Percentiles rank a stretch among this genome's conserved stretches.
phyloP scores from a whole-genome alignment of 1,284 basidiomycete species.

The Sanghuangporus sanghuang region DNA sequence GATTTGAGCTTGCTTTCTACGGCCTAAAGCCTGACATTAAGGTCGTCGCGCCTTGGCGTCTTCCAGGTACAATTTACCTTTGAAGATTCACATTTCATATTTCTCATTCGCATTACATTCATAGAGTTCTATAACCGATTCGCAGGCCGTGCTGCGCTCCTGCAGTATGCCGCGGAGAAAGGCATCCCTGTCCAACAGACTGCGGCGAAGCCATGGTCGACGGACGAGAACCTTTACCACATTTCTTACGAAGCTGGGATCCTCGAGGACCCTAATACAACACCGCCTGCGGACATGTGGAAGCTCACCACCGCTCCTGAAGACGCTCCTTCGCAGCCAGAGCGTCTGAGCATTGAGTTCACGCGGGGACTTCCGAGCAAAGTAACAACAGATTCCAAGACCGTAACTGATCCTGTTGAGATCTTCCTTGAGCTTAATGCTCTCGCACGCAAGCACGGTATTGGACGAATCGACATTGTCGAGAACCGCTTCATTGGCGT shows the following conservation, averaged over 20 bases:
- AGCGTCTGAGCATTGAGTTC: slow-evolving; percentile 85
- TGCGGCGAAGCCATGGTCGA: slow-evolving; percentile 97
- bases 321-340: slow-evolving; percentile 76
- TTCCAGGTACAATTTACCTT: slow-evolving; percentile 56
- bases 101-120: background rate
- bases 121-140: slow-evolving; percentile 97
- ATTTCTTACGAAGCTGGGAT: slow-evolving; percentile 99
- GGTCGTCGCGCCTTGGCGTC: slow-evolving; percentile 97
- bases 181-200: slow-evolving; percentile 95
- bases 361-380: slow-evolving; percentile 81
- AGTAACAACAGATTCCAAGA: slow-evolving; percentile 56
- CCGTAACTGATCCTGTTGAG: slow-evolving; percentile 88
- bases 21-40: slow-evolving; percentile 98
- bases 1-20: slow-evolving; percentile 99
- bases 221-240: slow-evolving; percentile 98
- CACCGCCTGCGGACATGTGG: slow-evolving; percentile 99
- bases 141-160: slow-evolving; percentile 89
- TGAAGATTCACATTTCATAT: background rate
- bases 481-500: slow-evolving; percentile 99
- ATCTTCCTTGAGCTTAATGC: slow-evolving; percentile 92
- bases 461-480: slow-evolving; percentile 97
- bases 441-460: slow-evolving; percentile 90
- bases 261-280: slow-evolving; percentile 94
- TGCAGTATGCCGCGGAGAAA: slow-evolving; percentile 87
- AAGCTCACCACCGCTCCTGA: slow-evolving; percentile 89